phyloP scores from a whole-genome alignment of 129 eudicot species.

The Centrapalus pauciflorus region DNA sequence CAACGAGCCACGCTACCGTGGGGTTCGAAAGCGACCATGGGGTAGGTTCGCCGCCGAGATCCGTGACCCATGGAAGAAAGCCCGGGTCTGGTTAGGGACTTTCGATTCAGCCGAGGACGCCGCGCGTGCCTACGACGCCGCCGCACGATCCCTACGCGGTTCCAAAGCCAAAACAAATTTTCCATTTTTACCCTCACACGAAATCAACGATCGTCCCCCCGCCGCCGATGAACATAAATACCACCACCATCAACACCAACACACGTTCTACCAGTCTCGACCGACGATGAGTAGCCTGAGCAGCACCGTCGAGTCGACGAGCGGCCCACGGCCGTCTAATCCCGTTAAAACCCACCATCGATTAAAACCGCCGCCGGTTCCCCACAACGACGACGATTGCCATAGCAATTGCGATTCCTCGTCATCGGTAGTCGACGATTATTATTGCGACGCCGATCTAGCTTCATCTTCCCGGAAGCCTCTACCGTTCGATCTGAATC shows the following conservation, averaged over 20 bases:
- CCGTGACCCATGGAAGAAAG: conserved; percentile 57
- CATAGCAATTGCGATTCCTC: conserved; percentile 56
- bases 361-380: conserved; percentile 11
- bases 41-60: conserved; percentile 62
- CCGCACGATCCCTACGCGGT: conserved; percentile 54
- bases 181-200: conserved; percentile 23
- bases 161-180: conserved; percentile 56
- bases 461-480: conserved; percentile 34
- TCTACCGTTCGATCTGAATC: conserved; percentile 48
- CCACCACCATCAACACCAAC: not conserved
- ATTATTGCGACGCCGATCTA: conserved; percentile 24
- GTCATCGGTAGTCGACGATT: conserved; percentile 49
- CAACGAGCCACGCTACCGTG: conserved; percentile 46
- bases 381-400: conserved; percentile 26
- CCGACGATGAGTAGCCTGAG: conserved; percentile 51
- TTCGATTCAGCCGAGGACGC: conserved; percentile 54
- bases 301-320: conserved; percentile 52
- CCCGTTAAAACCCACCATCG: conserved; percentile 7
- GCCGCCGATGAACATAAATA: not conserved
- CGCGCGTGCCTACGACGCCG: conserved; percentile 61
- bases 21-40: conserved; percentile 52
- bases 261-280: conserved; percentile 6
- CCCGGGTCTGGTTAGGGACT: conserved; percentile 58
- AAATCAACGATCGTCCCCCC: not conserved
- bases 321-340: conserved; percentile 36